These are phyloP conservation scores for Lineolata rhizophorae DNA, from an alignment of 495 filamentous ascomycete genomes.

Conservation along the genomic window DNA sequence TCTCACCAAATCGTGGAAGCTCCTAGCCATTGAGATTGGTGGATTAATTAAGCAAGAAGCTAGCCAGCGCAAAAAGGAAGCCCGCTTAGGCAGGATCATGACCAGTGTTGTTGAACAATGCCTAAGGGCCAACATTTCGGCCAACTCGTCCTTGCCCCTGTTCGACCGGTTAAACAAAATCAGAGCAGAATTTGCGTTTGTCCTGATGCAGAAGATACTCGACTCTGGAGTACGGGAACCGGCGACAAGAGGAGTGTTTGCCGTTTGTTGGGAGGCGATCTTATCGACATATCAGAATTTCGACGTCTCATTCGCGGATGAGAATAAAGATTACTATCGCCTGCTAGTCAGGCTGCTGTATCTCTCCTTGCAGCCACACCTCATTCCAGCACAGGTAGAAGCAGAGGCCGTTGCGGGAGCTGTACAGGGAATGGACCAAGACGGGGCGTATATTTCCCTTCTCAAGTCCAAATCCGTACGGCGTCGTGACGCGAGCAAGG, in stretches of 20 bases:
- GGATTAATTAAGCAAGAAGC: conserved; percentile 35
- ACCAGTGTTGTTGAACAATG: conserved; percentile 48
- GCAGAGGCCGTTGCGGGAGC: too few relatives aligned
- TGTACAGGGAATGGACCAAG: too few relatives aligned
- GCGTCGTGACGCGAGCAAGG: conserved; percentile 5
- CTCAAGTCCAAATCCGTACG: too few relatives aligned
- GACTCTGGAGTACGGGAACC: conserved; percentile 33
- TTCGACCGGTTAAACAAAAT: conserved; percentile 49
- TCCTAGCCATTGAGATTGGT: conserved; percentile 66
- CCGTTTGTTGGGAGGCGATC: conserved; percentile 43
- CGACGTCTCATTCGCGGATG: conserved; percentile 31
- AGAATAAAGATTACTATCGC: conserved; percentile 55
- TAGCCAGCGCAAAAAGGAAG: conserved; percentile 37
- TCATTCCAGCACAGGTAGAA: too few relatives aligned
- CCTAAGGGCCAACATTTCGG: conserved; percentile 42
- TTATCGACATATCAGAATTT: conserved; percentile 40
- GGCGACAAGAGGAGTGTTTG: conserved; percentile 40
- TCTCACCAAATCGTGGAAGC: conserved; percentile 76
- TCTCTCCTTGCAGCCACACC: conserved; percentile 48
- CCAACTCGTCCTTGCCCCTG: conserved; percentile 43
- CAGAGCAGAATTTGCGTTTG: conserved; percentile 52
- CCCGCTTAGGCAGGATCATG: conserved; percentile 45
- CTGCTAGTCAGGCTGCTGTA: conserved; percentile 68
- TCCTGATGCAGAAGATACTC: conserved; percentile 53
- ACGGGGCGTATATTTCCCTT: too few relatives aligned